phyloP scores from a whole-genome alignment of 352 stramenopile genomes.

The Globisporangium heterothallicum region DNA sequence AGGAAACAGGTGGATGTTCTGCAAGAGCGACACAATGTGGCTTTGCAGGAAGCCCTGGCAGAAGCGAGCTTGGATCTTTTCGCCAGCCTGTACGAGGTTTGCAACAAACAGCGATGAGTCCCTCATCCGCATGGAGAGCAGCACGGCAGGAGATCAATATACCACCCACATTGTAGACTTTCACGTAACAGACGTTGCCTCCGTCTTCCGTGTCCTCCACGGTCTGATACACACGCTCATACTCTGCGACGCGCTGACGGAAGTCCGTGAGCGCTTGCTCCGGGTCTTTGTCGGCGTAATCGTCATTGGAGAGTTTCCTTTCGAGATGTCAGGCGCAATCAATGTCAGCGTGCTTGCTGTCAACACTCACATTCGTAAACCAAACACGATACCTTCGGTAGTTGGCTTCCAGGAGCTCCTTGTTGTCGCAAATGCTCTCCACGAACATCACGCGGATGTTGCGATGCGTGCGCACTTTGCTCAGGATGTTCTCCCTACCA shows the following conservation, averaged over 20 bases:
- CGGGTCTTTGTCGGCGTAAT: slow-evolving; percentile 85
- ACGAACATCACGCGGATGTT: slow-evolving; percentile 92
- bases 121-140: neutral
- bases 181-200: slow-evolving; percentile 87
- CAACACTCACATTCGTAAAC: slow-evolving; percentile 14
- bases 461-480: slow-evolving; percentile 50
- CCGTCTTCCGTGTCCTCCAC: slow-evolving; percentile 83
- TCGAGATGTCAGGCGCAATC: slow-evolving; percentile 9
- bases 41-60: slow-evolving; percentile 85
- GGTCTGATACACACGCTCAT: slow-evolving; percentile 91
- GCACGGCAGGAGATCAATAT: neutral
- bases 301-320: slow-evolving; percentile 80
- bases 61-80: slow-evolving; percentile 88
- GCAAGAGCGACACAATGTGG: slow-evolving; percentile 81
- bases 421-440: slow-evolving; percentile 93
- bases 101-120: neutral
- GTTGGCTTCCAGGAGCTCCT: slow-evolving; percentile 89
- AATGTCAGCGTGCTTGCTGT: slow-evolving; percentile 7
- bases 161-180: slow-evolving; percentile 84
- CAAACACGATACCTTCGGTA: slow-evolving; percentile 82
- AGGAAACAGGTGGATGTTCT: slow-evolving; percentile 91
- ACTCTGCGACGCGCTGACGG: slow-evolving; percentile 83
- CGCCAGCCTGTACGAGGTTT: slow-evolving; percentile 40
- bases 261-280: slow-evolving; percentile 89
- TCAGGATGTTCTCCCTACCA: slow-evolving; percentile 46